Base-by-base conservation (phyloP, 1,284 basidiomycete genomes). In the Rhodotorula sp. region DNA sequence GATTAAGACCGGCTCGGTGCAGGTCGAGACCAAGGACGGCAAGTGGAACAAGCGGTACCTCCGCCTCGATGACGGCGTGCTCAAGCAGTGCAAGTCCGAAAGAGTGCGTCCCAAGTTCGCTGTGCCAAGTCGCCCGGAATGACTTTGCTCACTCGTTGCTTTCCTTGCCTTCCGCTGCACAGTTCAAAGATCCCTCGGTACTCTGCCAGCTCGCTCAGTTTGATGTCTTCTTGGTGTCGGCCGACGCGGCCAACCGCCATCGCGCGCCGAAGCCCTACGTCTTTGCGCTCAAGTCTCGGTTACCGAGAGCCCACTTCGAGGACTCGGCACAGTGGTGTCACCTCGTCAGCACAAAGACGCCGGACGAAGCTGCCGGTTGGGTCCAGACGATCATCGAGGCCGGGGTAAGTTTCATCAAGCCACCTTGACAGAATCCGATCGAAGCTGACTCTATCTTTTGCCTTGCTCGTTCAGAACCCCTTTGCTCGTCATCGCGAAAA, bases 1-100 rank as follows among this genome's bases (percentile, higher is more conserved):
- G 48, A 48, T 66, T 44, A 29, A 61, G 48, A 26, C 65, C 37
- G 69, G 64, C 54, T 61, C 63, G 44, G 64, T 76, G 24, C 90
- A 94, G 80, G 89, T 88, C 84, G 91, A 95, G 82, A 84, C 84
- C 64, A 94, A 93, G 82, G 87, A 88, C 69, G 92, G 92, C 53
- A 95, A 95, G 81, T 96, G 93, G 93, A 88, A 84, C 69, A 95
- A 94, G 81, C 86, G 91, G 42, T 94, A 88, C 86, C 83, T 95
- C 77, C 87, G 89, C 78, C 85, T 95, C 42, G 85, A 89, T 55
- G 91, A 93, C 77, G 91, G 93, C 72, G 86, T 87, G 67, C 80
- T 95, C 60, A 95, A 88, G 85, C 79, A 94, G 46, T 88, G 90
- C 42, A 95, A 95, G 82, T 88, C 90, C 37, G 91, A 95, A 68